Conservation (phyloP, 2,329 filamentous ascomycete genomes). For the Bipolaris zeicola region DNA sequence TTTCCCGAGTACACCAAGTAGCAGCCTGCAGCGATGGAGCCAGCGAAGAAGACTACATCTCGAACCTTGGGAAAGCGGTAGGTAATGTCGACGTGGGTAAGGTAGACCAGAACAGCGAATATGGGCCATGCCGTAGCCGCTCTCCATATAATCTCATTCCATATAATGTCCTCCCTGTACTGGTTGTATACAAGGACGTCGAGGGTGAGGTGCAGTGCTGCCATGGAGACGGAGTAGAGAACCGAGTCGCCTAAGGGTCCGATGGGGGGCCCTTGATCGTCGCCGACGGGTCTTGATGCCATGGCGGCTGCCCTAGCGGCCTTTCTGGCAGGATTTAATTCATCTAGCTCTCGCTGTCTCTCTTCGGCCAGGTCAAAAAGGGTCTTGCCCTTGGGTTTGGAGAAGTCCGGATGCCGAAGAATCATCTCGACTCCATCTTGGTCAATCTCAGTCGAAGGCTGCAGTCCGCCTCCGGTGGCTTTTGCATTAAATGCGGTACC, state of each 20-base stretch:
- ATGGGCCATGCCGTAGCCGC: slow-evolving; percentile 54
- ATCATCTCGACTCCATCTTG: slow-evolving; percentile 61
- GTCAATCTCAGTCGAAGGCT: slow-evolving; percentile 45
- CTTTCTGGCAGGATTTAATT: slow-evolving; percentile 52
- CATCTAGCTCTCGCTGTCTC: slow-evolving; percentile 53
- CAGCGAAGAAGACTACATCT: slow-evolving; percentile 65
- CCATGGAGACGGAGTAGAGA: slow-evolving; percentile 62
- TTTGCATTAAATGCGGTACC: slow-evolving; percentile 29
- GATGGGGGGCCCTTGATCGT: slow-evolving; percentile 48
- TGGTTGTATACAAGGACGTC: slow-evolving; percentile 81
- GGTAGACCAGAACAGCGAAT: slow-evolving; percentile 53
- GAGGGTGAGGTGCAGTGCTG: slow-evolving; percentile 76
- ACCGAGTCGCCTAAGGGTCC: slow-evolving; percentile 56
- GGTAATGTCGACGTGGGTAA: slow-evolving; percentile 50
- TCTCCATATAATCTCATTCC: slow-evolving; percentile 60
- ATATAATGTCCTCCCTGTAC: slow-evolving; percentile 71
- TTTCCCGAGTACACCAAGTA: slow-evolving; percentile 86
- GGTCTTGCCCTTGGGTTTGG: slow-evolving; percentile 65
- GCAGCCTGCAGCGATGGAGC: slow-evolving; percentile 69
- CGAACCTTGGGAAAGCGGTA: slow-evolving; percentile 52
- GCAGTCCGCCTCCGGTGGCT: slow-evolving; percentile 42
- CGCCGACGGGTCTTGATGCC: slow-evolving; percentile 21
- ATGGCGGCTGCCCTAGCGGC: slow-evolving; percentile 42
- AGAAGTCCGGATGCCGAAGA: slow-evolving; percentile 72
- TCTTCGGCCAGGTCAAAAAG: slow-evolving; percentile 75